Evolutionary conservation across 768 basidiomycete genomes (phyloP), one percentile per base, ranked within the genome.

Genomic region (Leucosporidium scottii): DNA sequence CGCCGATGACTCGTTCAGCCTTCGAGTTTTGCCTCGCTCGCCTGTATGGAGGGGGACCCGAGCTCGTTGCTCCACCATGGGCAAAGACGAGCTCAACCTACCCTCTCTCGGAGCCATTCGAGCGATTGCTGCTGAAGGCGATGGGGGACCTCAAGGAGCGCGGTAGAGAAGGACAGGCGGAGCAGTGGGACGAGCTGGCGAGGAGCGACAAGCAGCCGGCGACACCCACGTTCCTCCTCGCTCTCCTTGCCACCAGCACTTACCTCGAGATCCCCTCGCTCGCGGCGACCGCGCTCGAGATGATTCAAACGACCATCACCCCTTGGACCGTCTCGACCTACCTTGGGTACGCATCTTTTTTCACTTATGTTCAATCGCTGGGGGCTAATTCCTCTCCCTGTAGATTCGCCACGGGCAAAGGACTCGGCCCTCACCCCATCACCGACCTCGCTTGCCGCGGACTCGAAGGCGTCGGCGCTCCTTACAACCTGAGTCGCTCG

Each of bases 41-140:
- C 49, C 82, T 96, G 9, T 96, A 94, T 74, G 90, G 91, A 28
- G 88, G 90, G 23, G 88, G 90, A 0, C 92, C 93, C 18, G 81
- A 82, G 0, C 81, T 94, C 49, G 82, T 86, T 73, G 80, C 93
- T 60, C 83, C 86, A 23, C 82, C 86, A 0, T 80, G 82, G 27
- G 78, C 90, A 44, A 81, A 87, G 62, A 86, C 92, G 4, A 86
- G 86, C 0, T 76, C n/a, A 12, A 13, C 21, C 7, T 85, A 3
- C 75, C 81, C 2, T 81, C 87, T 47, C 91, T 92, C 3, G 82
- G 94, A 59, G 89, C 89, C 1, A 69, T 34, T 79, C 75, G 65
- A 71, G 74, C 12, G 27, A 36, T 27, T 62, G 59, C n/a, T 18
- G 59, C 48, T 39, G 64, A 30, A 20, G 25, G 31, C 62, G 39